phyloP scores from a whole-genome alignment of 2,329 filamentous ascomycete genomes.

The Cercospora sesami region DNA sequence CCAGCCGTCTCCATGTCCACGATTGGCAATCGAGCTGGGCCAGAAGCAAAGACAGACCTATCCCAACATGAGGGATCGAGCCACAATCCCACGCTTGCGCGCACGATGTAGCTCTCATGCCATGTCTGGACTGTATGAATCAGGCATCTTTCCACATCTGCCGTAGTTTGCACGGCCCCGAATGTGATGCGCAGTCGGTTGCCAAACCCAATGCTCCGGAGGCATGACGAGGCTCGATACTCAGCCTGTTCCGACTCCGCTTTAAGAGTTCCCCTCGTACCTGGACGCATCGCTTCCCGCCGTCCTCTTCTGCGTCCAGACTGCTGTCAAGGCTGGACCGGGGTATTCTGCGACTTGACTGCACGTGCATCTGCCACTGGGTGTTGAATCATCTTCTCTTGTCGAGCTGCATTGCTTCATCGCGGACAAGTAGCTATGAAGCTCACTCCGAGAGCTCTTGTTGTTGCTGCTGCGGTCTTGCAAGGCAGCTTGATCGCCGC shows the following conservation, averaged over 20 bases:
- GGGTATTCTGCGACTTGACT: neutral
- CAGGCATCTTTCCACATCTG: constrained; percentile 6
- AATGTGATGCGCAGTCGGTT: neutral
- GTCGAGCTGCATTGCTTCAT: neutral
- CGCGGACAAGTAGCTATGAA: neutral
- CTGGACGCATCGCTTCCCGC: neutral
- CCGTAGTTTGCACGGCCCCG: neutral
- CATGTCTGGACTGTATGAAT: neutral
- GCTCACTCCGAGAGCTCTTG: neutral
- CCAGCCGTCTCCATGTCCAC: neutral
- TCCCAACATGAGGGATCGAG: neutral
- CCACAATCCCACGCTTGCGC: constrained; percentile 1
- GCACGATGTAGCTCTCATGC: neutral
- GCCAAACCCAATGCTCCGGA: neutral
- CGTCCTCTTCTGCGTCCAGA: neutral
- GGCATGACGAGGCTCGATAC: neutral
- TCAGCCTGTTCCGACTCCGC: neutral
- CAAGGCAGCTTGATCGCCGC: neutral
- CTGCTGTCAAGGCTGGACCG: neutral
- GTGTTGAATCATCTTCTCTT: neutral
- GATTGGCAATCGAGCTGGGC: neutral
- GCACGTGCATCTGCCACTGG: neutral
- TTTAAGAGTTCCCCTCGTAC: constrained; percentile 5
- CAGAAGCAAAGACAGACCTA: neutral
- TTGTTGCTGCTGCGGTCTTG: neutral